phyloP scores from a whole-genome alignment of 2,329 filamentous ascomycete species.

The Pseudopithomyces chartarum region DNA sequence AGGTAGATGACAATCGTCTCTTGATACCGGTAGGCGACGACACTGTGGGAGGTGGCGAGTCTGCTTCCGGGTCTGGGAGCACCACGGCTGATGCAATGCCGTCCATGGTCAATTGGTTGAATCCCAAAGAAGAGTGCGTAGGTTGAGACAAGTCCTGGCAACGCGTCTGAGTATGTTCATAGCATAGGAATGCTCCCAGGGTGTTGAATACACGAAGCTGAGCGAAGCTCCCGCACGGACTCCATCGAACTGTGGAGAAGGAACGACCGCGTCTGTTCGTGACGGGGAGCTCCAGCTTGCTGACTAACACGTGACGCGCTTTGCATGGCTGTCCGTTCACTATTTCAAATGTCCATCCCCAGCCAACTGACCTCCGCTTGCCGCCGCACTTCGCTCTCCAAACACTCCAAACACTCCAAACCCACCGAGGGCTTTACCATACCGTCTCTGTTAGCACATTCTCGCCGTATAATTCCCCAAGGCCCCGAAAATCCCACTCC shows the following conservation, averaged over 20 bases:
- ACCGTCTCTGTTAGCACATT: too few relatives aligned
- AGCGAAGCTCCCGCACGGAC: constrained; percentile 31
- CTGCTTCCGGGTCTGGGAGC: constrained; percentile 51
- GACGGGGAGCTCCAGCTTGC: not conserved
- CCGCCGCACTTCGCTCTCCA: not conserved
- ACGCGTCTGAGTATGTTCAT: not conserved
- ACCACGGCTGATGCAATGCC: constrained; percentile 61
- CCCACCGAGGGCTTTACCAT: too few relatives aligned
- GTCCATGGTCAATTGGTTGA: constrained; percentile 26
- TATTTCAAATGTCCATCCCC: not conserved
- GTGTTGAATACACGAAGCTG: constrained; percentile 7
- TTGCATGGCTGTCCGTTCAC: not conserved
- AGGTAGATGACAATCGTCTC: constrained; percentile 59
- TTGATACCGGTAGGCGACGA: constrained; percentile 46
- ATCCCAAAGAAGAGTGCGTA: not conserved
- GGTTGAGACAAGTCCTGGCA: not conserved
- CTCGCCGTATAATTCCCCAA: not conserved
- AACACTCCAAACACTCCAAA: not conserved
- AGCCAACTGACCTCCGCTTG: not conserved
- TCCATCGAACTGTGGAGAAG: constrained; percentile 5
- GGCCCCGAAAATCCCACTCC: not conserved
- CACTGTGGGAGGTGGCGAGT: constrained; percentile 33
- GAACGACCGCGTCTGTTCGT: not conserved
- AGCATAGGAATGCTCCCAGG: not conserved
- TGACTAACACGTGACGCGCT: constrained; percentile 6